Conservation (phyloP, 139 green algal genomes). For the Chlorella ohadii region DNA sequence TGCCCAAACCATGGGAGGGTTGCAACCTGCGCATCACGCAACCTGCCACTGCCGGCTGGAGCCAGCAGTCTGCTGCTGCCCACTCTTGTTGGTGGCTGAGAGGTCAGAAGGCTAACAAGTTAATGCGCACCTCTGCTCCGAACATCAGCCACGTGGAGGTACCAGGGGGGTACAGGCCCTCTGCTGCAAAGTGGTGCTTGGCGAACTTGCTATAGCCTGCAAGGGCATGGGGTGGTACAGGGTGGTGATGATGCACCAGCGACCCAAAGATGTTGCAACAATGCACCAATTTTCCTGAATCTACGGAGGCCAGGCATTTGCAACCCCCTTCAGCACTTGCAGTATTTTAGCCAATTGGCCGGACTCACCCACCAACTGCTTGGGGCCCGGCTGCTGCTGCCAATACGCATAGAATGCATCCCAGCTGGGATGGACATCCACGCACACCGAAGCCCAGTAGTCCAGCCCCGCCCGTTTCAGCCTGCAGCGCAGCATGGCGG, state of each 20-base stretch:
- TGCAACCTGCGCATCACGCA: no score
- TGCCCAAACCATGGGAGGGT: no score
- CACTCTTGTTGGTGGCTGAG: no score
- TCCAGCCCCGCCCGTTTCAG: conserved; percentile 89
- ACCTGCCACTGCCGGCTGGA: no score
- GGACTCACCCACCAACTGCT: conserved; percentile 24
- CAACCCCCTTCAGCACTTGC: no score
- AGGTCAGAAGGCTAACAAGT: no score
- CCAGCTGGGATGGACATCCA: conserved; percentile 80
- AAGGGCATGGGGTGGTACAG: conserved; percentile 47
- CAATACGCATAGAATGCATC: conserved; percentile 66
- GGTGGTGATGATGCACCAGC: no score
- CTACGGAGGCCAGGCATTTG: no score
- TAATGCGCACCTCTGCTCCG: conserved; percentile 68
- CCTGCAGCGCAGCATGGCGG: conserved; percentile 39
- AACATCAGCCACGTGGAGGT: conserved; percentile 67
- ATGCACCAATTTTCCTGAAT: no score
- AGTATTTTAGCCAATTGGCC: no score
- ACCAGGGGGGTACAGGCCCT: conserved; percentile 70
- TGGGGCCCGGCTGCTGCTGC: conserved; percentile 12
- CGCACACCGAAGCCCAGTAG: conserved; percentile 85
- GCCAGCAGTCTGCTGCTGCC: no score
- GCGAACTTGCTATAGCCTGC: conserved; percentile 81
- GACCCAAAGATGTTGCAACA: no score
- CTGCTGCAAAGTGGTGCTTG: conserved; percentile 56